phyloP scores from a whole-genome alignment of 129 eudicot species.

The Saposhnikovia divaricata region DNA sequence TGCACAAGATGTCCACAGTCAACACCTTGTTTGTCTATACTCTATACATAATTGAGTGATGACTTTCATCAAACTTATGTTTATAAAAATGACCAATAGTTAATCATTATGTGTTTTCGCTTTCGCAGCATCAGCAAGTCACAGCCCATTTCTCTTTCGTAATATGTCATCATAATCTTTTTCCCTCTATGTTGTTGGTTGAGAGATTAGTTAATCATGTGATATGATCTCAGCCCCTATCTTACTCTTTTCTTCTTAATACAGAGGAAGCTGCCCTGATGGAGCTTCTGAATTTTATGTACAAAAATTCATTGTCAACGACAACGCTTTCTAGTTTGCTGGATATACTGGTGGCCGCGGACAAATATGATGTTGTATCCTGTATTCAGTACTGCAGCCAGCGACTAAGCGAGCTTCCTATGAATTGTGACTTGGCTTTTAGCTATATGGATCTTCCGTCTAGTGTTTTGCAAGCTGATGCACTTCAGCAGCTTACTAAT shows the following conservation, averaged over 20 bases:
- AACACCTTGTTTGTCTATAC: too few relatives aligned
- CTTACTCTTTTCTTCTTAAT: conserved; percentile 10
- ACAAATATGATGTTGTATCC: conserved; percentile 76
- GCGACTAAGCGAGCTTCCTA: conserved; percentile 41
- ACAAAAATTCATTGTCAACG: conserved; percentile 43
- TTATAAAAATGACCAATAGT: too few relatives aligned
- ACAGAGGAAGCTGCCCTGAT: conserved; percentile 84
- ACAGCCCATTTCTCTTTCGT: background rate
- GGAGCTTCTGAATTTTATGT: conserved; percentile 75
- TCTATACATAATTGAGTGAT: too few relatives aligned
- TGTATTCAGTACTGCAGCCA: conserved; percentile 75
- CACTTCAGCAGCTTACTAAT: conserved; percentile 59
- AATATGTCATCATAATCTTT: background rate
- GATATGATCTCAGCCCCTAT: background rate
- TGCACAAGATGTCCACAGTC: too few relatives aligned
- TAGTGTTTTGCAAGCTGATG: conserved; percentile 49
- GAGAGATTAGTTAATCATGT: background rate
- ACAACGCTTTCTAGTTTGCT: conserved; percentile 52
- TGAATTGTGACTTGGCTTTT: conserved; percentile 75
- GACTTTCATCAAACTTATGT: too few relatives aligned
- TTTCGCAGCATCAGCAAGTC: background rate
- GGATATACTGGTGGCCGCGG: conserved; percentile 82
- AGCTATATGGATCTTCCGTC: conserved; percentile 71
- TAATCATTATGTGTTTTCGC: background rate
- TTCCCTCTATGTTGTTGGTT: background rate